These are phyloP conservation scores for Ceratobasidium sp. DNA, from an alignment of 1,284 basidiomycete genomes.

Conservation along the genomic window DNA sequence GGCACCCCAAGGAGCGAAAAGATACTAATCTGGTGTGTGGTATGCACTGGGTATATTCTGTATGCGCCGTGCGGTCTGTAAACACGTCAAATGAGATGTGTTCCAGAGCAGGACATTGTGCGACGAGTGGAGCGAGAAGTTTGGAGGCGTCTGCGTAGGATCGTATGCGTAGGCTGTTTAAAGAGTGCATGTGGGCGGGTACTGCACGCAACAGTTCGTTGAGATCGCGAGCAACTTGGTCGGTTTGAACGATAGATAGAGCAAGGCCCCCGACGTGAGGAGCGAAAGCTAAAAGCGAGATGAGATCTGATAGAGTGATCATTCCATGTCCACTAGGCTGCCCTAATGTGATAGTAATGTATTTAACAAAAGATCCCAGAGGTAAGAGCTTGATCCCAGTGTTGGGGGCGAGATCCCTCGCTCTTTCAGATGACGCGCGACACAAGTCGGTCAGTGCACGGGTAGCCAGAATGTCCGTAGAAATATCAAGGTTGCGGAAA, in stretches of 20 bases:
- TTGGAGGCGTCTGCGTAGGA: conserved; percentile 2
- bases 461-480: conserved; percentile 5
- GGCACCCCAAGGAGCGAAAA: conserved; percentile 38
- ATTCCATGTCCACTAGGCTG: conserved; percentile 30
- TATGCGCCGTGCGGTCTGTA: not conserved
- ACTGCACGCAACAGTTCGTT: not conserved
- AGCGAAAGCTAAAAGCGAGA: not conserved
- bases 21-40: conserved; percentile 4
- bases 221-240: conserved; percentile 13
- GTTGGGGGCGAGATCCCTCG: not conserved
- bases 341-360: conserved; percentile 7
- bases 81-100: conserved; percentile 24
- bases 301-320: conserved; percentile 3
- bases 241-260: conserved; percentile 19
- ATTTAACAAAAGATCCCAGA: conserved; percentile 29
- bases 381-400: not conserved
- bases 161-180: conserved; percentile 28
- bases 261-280: conserved; percentile 12
- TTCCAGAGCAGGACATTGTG: conserved; percentile 5
- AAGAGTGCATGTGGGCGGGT: not conserved
- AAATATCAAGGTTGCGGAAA: conserved; percentile 20
- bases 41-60: not conserved
- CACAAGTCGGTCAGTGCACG: conserved; percentile 8
- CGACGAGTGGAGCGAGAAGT: not conserved
- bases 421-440: not conserved